Evolutionary conservation across 129 eudicot genomes (phyloP), one percentile per base, ranked within the genome.

Genomic region (Flaveria sonorensis): DNA sequence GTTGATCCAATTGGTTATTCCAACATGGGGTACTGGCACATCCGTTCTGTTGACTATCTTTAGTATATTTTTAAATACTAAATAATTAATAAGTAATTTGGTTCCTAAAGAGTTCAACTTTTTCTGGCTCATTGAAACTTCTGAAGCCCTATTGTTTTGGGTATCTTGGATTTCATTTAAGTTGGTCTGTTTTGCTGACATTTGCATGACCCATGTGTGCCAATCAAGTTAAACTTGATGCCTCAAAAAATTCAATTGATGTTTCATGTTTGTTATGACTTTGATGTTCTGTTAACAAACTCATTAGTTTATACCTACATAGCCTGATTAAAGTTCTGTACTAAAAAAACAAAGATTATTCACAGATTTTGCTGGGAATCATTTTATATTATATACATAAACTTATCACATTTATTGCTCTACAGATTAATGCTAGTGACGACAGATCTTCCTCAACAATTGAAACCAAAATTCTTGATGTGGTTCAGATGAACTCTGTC

Each of bases 341-440:
- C 26, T 65, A 65, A 39, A 26, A 39, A 40, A 61, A 12, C 40
- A 36, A 68, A 42, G 19, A 43, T 40, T 19, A 18, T 42, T 39
- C 52, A 43, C 9, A 13, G 9, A 19, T 42, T 68, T 18, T 42
- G 69, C 26, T 32, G 46, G 77, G 47, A 59, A 30, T 30, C 61
- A 15, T 12, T 48, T 46, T 71, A 39, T 14, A 26, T 72, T 19
- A 26, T 16, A n/a, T 43, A 24, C 24, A 28, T 77, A 18, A 53
- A 64, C 46, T 64, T n/a, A 56, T 52, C 43, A 21, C 40, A 62
- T 45, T 23, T 81, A 30, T 67, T 45, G 20, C 62, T 62, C 32
- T 19, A 63, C 93, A 91, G 98, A 94, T 94, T 62, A 94, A 94
- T 80, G 98, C 98, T 14, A 94, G 98, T 76, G 98, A 94, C 83